A percentile compares a stretch with the other conserved stretches of the same genome.
Conservation (phyloP, 805 yeast genomes). For the Wickerhamiella parazyma region DNA sequence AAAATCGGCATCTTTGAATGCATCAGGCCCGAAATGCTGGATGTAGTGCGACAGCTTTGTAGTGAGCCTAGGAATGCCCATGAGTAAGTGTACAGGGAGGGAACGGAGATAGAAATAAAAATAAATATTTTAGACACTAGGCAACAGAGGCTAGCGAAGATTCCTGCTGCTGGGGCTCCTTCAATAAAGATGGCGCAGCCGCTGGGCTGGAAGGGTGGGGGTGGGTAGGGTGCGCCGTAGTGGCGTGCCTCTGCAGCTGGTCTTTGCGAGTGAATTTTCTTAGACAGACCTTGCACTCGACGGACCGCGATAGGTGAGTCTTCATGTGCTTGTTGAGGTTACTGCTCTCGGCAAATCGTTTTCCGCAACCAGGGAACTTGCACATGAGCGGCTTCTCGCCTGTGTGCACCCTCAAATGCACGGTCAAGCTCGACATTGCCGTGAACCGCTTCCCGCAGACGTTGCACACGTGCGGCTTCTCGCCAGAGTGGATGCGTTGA, state of each 20-base stretch:
- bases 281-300: conserved; percentile 15
- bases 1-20: not conserved
- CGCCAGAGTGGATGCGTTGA: conserved; percentile 74
- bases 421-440: conserved; percentile 66
- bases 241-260: conserved; percentile 18
- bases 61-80: conserved; percentile 6
- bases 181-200: no score
- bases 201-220: no score
- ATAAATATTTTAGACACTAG: not conserved
- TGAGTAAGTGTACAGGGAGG: not conserved
- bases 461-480: conserved; percentile 66
- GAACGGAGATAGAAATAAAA: not conserved
- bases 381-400: conserved; percentile 89
- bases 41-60: not conserved
- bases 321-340: conserved; percentile 80
- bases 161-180: no score
- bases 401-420: conserved; percentile 75
- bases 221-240: not conserved
- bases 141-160: not conserved
- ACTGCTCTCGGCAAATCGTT: conserved; percentile 76
- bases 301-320: conserved; percentile 38
- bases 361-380: conserved; percentile 62
- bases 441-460: conserved; percentile 68
- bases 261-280: conserved; percentile 19
- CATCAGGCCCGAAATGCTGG: not conserved